Percentiles rank a stretch among this genome's conserved stretches.
Conservation (phyloP, 345 rosid species). For the Euphorbia tirucalli region DNA sequence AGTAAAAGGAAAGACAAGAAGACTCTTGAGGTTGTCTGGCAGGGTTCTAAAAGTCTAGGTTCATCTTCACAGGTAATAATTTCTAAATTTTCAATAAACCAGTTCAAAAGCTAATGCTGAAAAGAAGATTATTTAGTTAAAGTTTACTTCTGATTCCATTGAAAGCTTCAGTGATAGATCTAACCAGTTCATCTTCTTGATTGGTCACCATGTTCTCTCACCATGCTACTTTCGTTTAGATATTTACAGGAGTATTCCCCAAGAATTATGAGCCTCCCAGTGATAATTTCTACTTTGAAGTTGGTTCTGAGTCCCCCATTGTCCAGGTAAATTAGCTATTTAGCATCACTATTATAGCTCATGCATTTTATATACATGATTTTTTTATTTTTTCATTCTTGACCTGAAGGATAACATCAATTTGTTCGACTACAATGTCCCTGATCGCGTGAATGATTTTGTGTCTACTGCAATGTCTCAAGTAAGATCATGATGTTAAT, state of each 20-base stretch:
- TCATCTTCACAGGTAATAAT: slow-evolving; percentile 46
- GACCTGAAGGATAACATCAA: slow-evolving; percentile 39
- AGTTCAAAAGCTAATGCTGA: background rate
- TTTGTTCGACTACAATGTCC: slow-evolving; percentile 58
- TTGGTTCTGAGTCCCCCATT: slow-evolving; percentile 40
- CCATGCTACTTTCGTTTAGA: slow-evolving; percentile 25
- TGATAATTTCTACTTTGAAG: slow-evolving; percentile 44
- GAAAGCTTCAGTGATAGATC: background rate
- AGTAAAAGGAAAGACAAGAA: slow-evolving; percentile 45
- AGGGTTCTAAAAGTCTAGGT: slow-evolving; percentile 49
- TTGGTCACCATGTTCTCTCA: background rate
- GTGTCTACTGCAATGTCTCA: slow-evolving; percentile 49
- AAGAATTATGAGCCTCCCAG: slow-evolving; percentile 52
- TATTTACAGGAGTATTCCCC: slow-evolving; percentile 53
- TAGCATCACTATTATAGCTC: background rate
- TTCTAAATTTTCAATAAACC: background rate
- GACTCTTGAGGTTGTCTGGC: slow-evolving; percentile 54
- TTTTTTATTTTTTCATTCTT: slow-evolving; percentile 6
- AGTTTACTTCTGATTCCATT: background rate
- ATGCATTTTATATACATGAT: slow-evolving; percentile 8
- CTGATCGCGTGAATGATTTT: slow-evolving; percentile 45
- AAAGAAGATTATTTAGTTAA: background rate
- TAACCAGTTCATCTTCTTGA: background rate
- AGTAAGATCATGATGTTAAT: slow-evolving; percentile 27
- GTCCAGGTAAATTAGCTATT: slow-evolving; percentile 39